Evolutionary conservation across 768 basidiomycete species (phyloP), one percentile per base, ranked within the genome.

Genomic region (Amanita inopinata): DNA sequence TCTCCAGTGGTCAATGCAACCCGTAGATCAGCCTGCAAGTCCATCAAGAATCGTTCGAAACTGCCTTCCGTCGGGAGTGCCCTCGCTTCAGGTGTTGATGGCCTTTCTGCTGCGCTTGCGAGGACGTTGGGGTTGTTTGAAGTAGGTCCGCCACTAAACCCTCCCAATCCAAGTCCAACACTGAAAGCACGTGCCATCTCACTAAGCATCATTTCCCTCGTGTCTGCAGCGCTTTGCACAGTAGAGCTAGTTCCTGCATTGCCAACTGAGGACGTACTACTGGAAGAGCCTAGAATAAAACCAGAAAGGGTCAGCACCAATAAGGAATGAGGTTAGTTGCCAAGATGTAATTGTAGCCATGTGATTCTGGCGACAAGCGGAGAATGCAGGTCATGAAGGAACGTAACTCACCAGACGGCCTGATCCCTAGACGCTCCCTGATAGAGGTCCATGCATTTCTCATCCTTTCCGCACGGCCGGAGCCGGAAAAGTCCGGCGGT

Each of bases 171-270:
- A 17, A 88, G 66, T 9, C 83, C 83, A 34, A 82, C 64, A 51
- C 84, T 83, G 53, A 88, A 82, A 6, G 83, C 85, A 20, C 84
- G 67, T 18, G 83, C 81, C 81, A 87, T 86, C 57, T 88, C 84
- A 0, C 80, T 75, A 36, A 88, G 67, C 73, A 88, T 82, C 34
- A 76, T 60, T 51, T 85, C 79, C 32, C 83, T 58, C 40, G 81
- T 74, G 56, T 83, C 74, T 33, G 62, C 56, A 11, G 61, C 47
- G 5, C 53, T 41, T 33, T 43, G 37, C 11, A 17, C 19, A 27
- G 40, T 17, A 8, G 46, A 5, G 43, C 37, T 32, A 31, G 15
- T 11, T 31, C 45, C 41, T 8, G 23, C 12, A 19, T 12, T 37
- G 9, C 11, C 38, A 18, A 25, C 34, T 3, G 41, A 20, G 23